Evolutionary conservation across 345 rosid genomes (phyloP).

Genomic region (Salix suchowensis): DNA sequence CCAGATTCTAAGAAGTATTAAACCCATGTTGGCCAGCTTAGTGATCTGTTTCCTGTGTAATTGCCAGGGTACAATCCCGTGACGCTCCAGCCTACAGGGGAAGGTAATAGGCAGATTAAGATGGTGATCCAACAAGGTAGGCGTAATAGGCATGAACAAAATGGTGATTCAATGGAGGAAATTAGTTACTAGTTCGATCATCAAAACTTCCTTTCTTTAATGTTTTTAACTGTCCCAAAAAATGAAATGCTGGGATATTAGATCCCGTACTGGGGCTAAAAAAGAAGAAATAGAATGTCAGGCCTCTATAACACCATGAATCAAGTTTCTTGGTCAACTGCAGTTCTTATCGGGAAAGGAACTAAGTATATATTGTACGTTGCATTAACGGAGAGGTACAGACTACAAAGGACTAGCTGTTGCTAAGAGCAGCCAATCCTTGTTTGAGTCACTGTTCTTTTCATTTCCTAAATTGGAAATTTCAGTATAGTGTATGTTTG

Average conservation of each 20-base stretch:
- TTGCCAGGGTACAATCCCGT: neutral
- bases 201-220: neutral
- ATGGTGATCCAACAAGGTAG: neutral
- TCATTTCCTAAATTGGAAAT: neutral
- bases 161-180: neutral
- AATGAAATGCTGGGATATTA: too few species aligned
- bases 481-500: neutral
- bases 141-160: neutral
- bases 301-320: neutral
- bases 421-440: neutral
- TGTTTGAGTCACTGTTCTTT: neutral
- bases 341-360: neutral
- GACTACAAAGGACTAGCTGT: neutral
- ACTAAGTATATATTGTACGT: neutral
- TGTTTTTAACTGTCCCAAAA: too few species aligned
- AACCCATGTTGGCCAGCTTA: neutral
- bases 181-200: neutral
- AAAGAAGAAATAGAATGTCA: too few species aligned
- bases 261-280: too few species aligned
- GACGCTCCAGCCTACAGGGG: neutral
- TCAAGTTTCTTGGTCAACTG: neutral
- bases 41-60: neutral
- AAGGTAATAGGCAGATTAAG: neutral
- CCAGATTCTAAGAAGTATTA: neutral
- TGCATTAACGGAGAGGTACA: neutral